These are phyloP conservation scores for Rhodotorula diobovata DNA, from an alignment of 768 basidiomycete genomes.

Conservation along the genomic window DNA sequence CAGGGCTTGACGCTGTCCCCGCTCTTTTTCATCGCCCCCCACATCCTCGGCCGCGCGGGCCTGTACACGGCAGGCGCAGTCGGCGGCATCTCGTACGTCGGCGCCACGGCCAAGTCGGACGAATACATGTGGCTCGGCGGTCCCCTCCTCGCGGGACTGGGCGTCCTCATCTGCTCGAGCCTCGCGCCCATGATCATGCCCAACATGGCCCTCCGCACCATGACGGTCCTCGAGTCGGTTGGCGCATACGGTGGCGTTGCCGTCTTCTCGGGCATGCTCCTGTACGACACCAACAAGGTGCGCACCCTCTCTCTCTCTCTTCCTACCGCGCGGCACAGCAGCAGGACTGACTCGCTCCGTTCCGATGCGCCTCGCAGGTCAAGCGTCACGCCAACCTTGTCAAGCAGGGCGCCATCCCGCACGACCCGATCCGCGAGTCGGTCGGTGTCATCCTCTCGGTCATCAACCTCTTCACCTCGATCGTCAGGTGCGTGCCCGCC, in stretches of 20 bases:
- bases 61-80: slow-evolving; percentile 70
- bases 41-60: slow-evolving; percentile 77
- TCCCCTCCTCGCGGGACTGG: slow-evolving; percentile 79
- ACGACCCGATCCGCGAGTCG: slow-evolving; percentile 59
- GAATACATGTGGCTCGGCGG: slow-evolving; percentile 83
- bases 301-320: slow-evolving; percentile 43
- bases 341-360: background rate
- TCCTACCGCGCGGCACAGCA: background rate
- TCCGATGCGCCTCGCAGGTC: slow-evolving; percentile 7
- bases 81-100: slow-evolving; percentile 73
- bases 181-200: slow-evolving; percentile 76
- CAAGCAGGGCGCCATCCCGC: slow-evolving; percentile 61
- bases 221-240: slow-evolving; percentile 70
- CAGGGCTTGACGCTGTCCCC: slow-evolving; percentile 83
- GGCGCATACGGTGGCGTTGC: slow-evolving; percentile 83
- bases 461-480: slow-evolving; percentile 68
- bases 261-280: slow-evolving; percentile 77
- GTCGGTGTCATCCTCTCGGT: slow-evolving; percentile 58
- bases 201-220: slow-evolving; percentile 63
- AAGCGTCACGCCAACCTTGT: slow-evolving; percentile 65
- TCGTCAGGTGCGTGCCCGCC: background rate
- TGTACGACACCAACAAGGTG: slow-evolving; percentile 86
- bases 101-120: slow-evolving; percentile 80
- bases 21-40: slow-evolving; percentile 81
- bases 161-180: slow-evolving; percentile 78